Percentiles rank a stretch among this genome's conserved stretches.
phyloP scores from a whole-genome alignment of 208 protist species.

The Leishmania arabica region DNA sequence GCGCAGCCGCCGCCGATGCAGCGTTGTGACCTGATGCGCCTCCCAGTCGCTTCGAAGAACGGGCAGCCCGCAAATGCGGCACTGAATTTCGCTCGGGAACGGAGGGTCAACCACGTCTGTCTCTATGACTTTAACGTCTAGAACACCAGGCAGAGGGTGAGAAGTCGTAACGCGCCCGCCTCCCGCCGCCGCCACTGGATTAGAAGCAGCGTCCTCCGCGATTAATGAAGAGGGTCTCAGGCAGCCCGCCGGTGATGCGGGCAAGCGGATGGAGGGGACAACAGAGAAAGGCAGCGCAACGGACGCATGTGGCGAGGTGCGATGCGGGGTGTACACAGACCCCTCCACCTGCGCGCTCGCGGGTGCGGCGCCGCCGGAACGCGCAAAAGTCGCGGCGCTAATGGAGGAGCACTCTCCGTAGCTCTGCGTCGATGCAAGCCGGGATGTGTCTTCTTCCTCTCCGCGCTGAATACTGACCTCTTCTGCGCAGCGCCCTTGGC shows the following conservation, averaged over 20 bases:
- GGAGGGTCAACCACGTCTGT: neutral
- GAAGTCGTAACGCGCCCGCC: neutral
- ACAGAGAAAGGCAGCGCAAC: neutral
- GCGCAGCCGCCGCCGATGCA: constrained; percentile 25
- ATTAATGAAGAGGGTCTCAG: neutral
- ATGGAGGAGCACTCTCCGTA: neutral
- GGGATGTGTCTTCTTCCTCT: neutral
- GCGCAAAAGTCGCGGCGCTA: neutral
- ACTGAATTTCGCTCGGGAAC: neutral
- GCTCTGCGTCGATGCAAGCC: neutral
- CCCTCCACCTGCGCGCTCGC: neutral
- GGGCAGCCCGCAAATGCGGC: neutral
- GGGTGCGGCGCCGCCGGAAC: neutral
- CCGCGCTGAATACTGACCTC: neutral
- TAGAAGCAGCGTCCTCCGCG: neutral
- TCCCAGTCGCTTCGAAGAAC: constrained; percentile 14
- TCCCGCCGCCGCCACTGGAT: neutral
- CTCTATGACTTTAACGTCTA: neutral
- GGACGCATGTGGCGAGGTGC: neutral
- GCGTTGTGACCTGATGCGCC: constrained; percentile 20
- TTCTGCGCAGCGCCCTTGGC: neutral
- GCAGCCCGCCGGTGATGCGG: neutral
- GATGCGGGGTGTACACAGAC: constrained; percentile 12
- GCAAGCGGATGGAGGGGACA: constrained; percentile 1
- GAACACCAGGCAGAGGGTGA: neutral